Evolutionary conservation across 768 basidiomycete genomes (phyloP), one percentile per base, ranked within the genome.

Genomic region (Gymnopilus junonius): DNA sequence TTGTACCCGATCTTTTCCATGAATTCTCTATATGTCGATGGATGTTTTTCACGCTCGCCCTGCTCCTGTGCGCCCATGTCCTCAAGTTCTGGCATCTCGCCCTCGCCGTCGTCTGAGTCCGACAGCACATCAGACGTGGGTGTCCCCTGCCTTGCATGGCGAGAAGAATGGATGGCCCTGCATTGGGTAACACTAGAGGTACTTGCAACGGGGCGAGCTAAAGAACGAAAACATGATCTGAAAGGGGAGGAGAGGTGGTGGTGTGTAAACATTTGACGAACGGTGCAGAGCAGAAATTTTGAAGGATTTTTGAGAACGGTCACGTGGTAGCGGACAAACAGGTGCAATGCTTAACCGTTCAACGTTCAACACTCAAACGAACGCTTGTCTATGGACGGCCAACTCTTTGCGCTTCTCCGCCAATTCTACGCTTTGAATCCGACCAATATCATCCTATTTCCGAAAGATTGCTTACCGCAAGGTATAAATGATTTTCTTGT

Each of bases 401-500:
- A 74, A 54, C 72, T 82, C 10, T 82, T 85, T 63, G 64, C 74
- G 17, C 63, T 91, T 29, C 71, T 89, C 55, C 80, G 79, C 25
- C 77, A 74, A 57, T 91, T 87, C 69, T 83, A 83, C 25, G 76
- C 84, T 21, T 80, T 92, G 31, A 70, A 74, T 31, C 79, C 85
- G 8, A 76, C 82, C 3, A 81, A 76, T 15, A 63, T 63, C 3
- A 65, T 90, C 5, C 31, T 59, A 8, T 78, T 85, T 63, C 86
- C 88, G 1, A 51, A 64, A 0, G 53, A 79, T 17, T 54, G 81
- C 2, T 58, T 79, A 3, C 79, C 83, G 35, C 29, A 64, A 20
- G 63, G 69, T n/a, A 71, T 85, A 31, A 89, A 92, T 64, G 67
- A 77, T 4, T 88, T 88, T 68, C 70, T 93, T 21, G 70, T 92